These are phyloP conservation scores for Nakazawaea anatomiae DNA, from an alignment of 805 yeast species.

Conservation along the genomic window DNA sequence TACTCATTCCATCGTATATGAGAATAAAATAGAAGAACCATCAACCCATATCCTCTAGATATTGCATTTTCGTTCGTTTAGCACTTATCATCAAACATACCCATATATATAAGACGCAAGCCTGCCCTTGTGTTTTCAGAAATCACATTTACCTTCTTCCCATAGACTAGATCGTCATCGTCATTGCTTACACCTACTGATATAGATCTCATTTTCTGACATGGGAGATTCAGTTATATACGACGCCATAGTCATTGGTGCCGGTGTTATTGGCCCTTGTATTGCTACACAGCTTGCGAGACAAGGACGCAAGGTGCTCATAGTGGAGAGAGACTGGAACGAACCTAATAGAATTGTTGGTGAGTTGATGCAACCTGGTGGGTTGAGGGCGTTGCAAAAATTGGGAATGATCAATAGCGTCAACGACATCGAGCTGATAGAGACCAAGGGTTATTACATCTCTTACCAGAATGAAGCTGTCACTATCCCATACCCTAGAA, in stretches of 20 bases:
- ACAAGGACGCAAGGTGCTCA: slow-evolving; percentile 78
- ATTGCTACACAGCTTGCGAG: slow-evolving; percentile 86
- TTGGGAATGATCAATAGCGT: slow-evolving; percentile 78
- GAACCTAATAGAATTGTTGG: slow-evolving; percentile 97
- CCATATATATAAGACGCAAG: too few relatives aligned
- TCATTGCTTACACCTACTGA: neutral
- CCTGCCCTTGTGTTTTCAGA: too few relatives aligned
- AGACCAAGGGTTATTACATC: slow-evolving; percentile 76
- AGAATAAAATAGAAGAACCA: neutral
- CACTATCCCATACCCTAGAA: slow-evolving; percentile 66
- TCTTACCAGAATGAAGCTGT: slow-evolving; percentile 56
- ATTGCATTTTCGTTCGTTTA: neutral
- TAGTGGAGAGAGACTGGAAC: slow-evolving; percentile 83
- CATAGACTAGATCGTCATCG: neutral
- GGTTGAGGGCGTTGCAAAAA: slow-evolving; percentile 76
- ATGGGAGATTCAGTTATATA: slow-evolving; percentile 23
- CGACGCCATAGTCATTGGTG: slow-evolving; percentile 92
- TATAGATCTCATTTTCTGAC: neutral
- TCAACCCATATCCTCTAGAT: neutral
- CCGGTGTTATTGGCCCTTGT: slow-evolving; percentile 97
- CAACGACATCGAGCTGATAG: slow-evolving; percentile 71
- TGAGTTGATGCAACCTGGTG: slow-evolving; percentile 95
- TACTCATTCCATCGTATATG: too few relatives aligned
- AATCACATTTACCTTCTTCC: too few relatives aligned
- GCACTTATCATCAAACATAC: neutral